Conservation (phyloP, 176 grass and related monocot genomes). For the Urochloa ruziziensis region DNA sequence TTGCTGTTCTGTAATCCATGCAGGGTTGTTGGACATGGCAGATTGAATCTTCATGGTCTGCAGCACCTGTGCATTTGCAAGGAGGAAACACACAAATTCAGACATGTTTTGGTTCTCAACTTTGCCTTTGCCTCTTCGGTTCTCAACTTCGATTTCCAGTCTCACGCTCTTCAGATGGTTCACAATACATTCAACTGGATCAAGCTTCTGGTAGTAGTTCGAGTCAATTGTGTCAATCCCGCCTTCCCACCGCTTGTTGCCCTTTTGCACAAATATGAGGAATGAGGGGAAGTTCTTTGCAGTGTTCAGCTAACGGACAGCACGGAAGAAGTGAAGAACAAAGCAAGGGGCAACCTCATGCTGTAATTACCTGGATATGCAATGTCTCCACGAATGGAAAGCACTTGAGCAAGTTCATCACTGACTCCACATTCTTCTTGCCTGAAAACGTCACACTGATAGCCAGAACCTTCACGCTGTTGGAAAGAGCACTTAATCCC, state of each 20-base stretch:
- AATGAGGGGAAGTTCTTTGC: background rate
- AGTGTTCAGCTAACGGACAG: background rate
- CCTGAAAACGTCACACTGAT: conserved; percentile 19
- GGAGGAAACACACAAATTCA: conserved; percentile 36
- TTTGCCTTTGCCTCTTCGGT: background rate
- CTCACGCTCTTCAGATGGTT: conserved; percentile 36
- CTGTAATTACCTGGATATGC: conserved; percentile 31
- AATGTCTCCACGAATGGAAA: conserved; percentile 37
- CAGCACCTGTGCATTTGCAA: conserved; percentile 31
- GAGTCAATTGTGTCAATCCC: background rate
- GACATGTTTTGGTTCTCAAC: background rate
- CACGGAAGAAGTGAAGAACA: conserved; percentile 1
- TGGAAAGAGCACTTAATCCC: conserved; percentile 1
- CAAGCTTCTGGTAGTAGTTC: conserved; percentile 1
- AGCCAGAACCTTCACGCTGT: conserved; percentile 23
- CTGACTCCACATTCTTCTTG: conserved; percentile 13
- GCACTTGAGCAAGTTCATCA: conserved; percentile 10
- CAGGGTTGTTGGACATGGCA: background rate
- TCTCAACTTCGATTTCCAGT: background rate
- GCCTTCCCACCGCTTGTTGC: background rate
- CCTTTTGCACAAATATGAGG: conserved; percentile 5
- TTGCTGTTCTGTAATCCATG: conserved; percentile 19
- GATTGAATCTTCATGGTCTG: conserved; percentile 39
- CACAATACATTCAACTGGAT: conserved; percentile 22
- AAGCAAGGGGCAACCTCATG: background rate